phyloP scores from a whole-genome alignment of 495 filamentous ascomycete species.

The Hyaloscypha variabilis region DNA sequence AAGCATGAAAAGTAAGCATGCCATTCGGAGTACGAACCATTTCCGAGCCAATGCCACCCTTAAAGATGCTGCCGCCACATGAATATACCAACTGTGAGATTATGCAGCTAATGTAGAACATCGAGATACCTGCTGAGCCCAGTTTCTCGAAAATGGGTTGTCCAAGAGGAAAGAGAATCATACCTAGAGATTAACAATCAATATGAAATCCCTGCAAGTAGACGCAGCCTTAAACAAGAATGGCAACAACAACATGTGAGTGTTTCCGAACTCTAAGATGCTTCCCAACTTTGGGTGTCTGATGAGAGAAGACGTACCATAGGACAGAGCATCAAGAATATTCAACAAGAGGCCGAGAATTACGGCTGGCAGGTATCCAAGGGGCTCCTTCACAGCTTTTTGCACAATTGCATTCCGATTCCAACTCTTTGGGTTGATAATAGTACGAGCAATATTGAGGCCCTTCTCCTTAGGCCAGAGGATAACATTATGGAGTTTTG shows the following conservation, averaged over 20 bases:
- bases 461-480: slow-evolving; percentile 32
- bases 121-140: slow-evolving; percentile 92
- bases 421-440: slow-evolving; percentile 71
- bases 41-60: slow-evolving; percentile 93
- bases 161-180: slow-evolving; percentile 94
- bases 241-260: too few relatives aligned
- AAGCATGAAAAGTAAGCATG: neutral
- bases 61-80: slow-evolving; percentile 80
- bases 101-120: slow-evolving; percentile 98
- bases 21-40: slow-evolving; percentile 74
- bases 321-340: slow-evolving; percentile 91
- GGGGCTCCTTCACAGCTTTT: slow-evolving; percentile 64
- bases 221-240: too few relatives aligned
- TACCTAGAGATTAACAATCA: slow-evolving; percentile 50
- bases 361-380: slow-evolving; percentile 78
- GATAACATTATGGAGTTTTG: slow-evolving; percentile 31
- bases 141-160: slow-evolving; percentile 79
- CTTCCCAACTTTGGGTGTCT: too few relatives aligned
- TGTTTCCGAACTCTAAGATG: too few relatives aligned
- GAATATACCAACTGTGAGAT: slow-evolving; percentile 94
- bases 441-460: slow-evolving; percentile 28
- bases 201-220: too few relatives aligned
- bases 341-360: slow-evolving; percentile 88
- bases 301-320: slow-evolving; percentile 57
- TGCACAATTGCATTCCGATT: slow-evolving; percentile 65